Conservation (phyloP, 306 rosid genomes). For the Malus orientalis region DNA sequence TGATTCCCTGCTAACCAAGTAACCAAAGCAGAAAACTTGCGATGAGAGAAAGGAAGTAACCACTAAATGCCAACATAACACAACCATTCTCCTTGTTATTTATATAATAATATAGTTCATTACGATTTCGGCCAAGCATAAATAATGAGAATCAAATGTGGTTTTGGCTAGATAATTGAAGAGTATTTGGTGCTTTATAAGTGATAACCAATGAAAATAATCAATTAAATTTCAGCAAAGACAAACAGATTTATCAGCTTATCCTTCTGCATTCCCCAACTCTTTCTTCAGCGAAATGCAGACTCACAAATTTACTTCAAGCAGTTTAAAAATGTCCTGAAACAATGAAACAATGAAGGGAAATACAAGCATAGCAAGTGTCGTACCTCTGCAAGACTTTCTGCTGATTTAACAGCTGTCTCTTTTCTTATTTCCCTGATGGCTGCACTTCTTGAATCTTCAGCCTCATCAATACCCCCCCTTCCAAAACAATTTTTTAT, state of each 20-base stretch:
- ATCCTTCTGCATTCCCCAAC: not conserved
- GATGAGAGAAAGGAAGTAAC: not conserved
- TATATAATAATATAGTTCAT: no score
- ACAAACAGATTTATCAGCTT: not conserved
- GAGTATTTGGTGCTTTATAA: not conserved
- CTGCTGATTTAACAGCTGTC: constrained; percentile 81
- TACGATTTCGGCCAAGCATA: not conserved
- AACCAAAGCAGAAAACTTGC: not conserved
- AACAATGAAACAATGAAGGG: constrained; percentile 7
- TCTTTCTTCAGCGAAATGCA: not conserved
- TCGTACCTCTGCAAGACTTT: constrained; percentile 66
- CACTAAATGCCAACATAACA: not conserved
- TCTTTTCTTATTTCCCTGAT: constrained; percentile 80
- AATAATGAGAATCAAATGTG: not conserved
- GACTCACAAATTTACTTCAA: not conserved
- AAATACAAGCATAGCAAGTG: not conserved
- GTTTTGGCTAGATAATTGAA: not conserved
- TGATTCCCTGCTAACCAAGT: not conserved
- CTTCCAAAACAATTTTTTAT: constrained; percentile 10
- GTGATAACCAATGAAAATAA: not conserved
- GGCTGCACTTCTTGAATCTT: constrained; percentile 75
- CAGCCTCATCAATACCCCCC: constrained; percentile 91
- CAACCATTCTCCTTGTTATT: not conserved
- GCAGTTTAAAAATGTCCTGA: not conserved
- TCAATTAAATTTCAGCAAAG: not conserved